Conservation (phyloP, 495 filamentous ascomycete species). For the Bombardia bombarda region DNA sequence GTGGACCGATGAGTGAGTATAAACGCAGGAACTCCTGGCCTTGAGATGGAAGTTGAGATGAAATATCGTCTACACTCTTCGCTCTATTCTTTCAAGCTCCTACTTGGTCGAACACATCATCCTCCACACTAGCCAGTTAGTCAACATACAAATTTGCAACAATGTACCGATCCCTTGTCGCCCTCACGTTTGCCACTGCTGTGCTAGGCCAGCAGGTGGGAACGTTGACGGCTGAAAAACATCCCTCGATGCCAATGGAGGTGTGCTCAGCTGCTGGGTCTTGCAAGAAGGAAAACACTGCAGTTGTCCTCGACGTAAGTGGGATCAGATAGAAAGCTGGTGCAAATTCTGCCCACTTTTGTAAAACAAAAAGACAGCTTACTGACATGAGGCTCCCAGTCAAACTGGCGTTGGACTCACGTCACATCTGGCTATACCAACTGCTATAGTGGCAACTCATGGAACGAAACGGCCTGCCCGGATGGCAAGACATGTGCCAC, state of each 20-base stretch:
- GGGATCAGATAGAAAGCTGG: too few species aligned
- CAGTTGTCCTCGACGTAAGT: conserved; percentile 46
- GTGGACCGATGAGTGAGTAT: too few species aligned
- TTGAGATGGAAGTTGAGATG: too few species aligned
- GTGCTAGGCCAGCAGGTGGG: conserved; percentile 44
- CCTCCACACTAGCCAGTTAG: too few species aligned
- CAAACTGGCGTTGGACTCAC: conserved; percentile 67
- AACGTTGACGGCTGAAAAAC: conserved; percentile 41
- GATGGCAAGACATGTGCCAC: conserved; percentile 45
- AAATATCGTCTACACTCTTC: too few species aligned
- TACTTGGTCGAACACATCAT: too few species aligned
- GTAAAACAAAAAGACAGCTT: too few species aligned
- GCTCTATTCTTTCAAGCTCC: too few species aligned
- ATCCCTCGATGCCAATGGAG: conserved; percentile 49
- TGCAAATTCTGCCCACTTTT: too few species aligned
- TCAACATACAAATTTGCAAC: conserved; percentile 16
- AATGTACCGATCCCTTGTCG: conserved; percentile 9
- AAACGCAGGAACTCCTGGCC: too few species aligned
- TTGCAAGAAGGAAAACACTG: conserved; percentile 43
- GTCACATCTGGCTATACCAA: conserved; percentile 45
- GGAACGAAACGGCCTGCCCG: conserved; percentile 49
- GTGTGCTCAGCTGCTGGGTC: conserved; percentile 43
- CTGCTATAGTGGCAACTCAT: conserved; percentile 56
- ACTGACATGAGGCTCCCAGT: too few species aligned
- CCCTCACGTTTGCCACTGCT: conserved; percentile 26